Percentiles rank a stretch among this genome's conserved stretches.
Conservation (phyloP, 2,329 filamentous ascomycete species). For the Diaporthe aspalathi region DNA sequence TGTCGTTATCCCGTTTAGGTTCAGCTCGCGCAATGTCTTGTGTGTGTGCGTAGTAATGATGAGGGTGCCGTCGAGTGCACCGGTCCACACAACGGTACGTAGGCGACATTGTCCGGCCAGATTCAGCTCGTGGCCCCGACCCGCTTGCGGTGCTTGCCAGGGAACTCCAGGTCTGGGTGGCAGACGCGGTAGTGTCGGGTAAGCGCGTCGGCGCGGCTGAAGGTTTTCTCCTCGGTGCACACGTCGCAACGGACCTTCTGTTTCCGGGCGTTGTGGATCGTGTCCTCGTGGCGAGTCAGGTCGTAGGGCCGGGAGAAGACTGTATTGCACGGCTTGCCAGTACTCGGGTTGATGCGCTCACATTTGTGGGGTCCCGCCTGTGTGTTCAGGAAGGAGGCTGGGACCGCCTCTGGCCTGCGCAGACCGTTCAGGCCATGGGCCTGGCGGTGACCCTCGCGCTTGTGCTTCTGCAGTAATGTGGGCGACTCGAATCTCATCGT, state of each 20-base stretch:
- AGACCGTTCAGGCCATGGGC: constrained; percentile 64
- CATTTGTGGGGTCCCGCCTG: constrained; percentile 95
- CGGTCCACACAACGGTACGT: background rate
- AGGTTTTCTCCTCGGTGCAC: constrained; percentile 96
- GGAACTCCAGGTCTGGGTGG: constrained; percentile 87
- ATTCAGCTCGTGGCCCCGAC: constrained; percentile 42
- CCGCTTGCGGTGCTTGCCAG: constrained; percentile 68
- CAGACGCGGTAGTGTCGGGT: constrained; percentile 95
- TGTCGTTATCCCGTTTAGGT: background rate
- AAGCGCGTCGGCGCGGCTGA: constrained; percentile 93
- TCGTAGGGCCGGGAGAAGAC: constrained; percentile 97
- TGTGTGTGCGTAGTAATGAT: background rate
- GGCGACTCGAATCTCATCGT: constrained; percentile 89
- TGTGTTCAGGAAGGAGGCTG: constrained; percentile 75
- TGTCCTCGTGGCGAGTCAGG: constrained; percentile 94
- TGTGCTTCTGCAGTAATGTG: constrained; percentile 90
- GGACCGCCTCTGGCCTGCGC: constrained; percentile 51
- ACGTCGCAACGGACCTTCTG: constrained; percentile 93
- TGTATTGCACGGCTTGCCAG: constrained; percentile 93
- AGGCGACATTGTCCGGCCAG: background rate
- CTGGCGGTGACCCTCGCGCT: constrained; percentile 90
- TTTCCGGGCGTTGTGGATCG: constrained; percentile 94
- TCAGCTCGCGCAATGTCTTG: background rate
- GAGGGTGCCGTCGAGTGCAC: background rate
- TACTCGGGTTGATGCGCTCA: constrained; percentile 92